phyloP scores from a whole-genome alignment of 1,284 basidiomycete genomes.

The Agaricales sp. region DNA sequence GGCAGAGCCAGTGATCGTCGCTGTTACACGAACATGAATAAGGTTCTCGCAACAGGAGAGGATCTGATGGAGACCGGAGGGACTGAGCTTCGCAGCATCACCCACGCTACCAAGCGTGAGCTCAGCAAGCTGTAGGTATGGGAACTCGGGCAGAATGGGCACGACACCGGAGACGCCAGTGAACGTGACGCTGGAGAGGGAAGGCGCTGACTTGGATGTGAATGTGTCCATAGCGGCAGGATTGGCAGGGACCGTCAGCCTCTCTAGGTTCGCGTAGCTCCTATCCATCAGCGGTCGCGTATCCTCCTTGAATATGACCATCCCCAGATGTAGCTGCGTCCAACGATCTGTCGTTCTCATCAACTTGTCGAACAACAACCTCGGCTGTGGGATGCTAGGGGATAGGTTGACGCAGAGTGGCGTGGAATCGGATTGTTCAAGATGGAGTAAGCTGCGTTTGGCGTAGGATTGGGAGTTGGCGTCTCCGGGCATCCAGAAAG shows the following conservation, averaged over 20 bases:
- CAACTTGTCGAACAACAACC: not conserved
- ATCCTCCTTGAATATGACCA: not conserved
- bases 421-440: not conserved
- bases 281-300: not conserved
- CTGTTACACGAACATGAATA: not conserved
- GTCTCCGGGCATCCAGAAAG: not conserved
- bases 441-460: not conserved
- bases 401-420: not conserved
- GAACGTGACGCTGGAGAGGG: not conserved
- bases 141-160: not conserved
- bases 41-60: not conserved
- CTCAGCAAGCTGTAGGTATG: not conserved
- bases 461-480: not conserved
- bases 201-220: not conserved
- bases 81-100: not conserved
- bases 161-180: not conserved
- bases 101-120: not conserved
- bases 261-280: not conserved
- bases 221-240: not conserved
- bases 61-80: not conserved
- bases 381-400: not conserved
- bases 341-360: not conserved
- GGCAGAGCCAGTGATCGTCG: not conserved
- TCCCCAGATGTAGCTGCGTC: not conserved
- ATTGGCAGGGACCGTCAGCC: not conserved